Base-by-base conservation (phyloP, 208 protist genomes). In the Acanthamoeba sp. region DNA sequence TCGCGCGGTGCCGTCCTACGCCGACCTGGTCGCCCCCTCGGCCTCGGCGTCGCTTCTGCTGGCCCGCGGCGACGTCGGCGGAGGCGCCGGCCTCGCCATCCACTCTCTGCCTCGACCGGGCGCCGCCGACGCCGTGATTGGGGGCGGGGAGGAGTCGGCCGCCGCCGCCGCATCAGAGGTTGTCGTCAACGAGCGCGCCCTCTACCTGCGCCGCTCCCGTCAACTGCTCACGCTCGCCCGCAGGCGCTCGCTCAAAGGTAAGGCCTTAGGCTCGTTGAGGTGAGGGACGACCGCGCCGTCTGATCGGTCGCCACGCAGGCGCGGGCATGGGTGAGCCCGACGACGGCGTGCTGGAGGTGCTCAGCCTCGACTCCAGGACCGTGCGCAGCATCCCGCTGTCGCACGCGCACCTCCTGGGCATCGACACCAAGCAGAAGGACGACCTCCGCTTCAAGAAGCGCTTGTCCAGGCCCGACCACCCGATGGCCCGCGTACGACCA, bases 321-420 rank as follows among this genome's bases (percentile, higher is more conserved):
- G 55, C 50, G 29, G 52, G 27, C 14, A 18, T 66, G 36, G 84
- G 59, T 32, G 55, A 91, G 42, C 50, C 32, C 24, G 84, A 91
- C 22, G 84, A 91, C 16, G 50, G 84, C 18, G 29, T n/a, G 55
- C 42, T 91, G 29, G 84, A 91, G n/a, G 59, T 91, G 59, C 48
- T 91, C 84, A 62, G 42, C n/a, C n/a, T 66, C 12, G 36, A 91
- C 22, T n/a, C 84, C 12, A 6, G 57, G 1, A 93, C 62, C 45
- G 73, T 91, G 84, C 90, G 90, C n/a, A 80, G 73, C 45, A 69
- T 93, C n/a, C 45, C 64, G 18, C 90, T 93, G n/a, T 93, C 90
- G 48, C 52, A 64, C 27, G 90, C 16, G 36, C 36, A 80, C 1
- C 71, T 80, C 40, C 71, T 80, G 24, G 71, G 71, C 24, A 12